Conservation (phyloP, 2,329 filamentous ascomycete genomes). For the Calcarisporium arbuscula region DNA sequence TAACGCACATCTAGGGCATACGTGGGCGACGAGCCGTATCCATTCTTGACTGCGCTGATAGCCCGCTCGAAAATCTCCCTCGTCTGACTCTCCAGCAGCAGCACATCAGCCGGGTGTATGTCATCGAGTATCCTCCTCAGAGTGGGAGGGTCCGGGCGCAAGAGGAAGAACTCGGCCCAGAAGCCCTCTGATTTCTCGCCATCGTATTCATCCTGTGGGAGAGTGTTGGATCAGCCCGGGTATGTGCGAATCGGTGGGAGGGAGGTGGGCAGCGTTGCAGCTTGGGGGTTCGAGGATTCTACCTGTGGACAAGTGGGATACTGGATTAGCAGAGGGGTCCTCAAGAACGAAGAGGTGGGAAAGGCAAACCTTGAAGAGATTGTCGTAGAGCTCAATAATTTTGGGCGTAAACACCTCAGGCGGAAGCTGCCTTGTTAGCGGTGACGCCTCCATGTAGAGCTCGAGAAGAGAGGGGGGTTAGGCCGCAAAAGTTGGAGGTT, state of each 20-base stretch:
- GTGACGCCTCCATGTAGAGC: slow-evolving; percentile 90
- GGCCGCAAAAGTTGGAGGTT: no score
- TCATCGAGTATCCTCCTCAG: slow-evolving; percentile 63
- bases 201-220: slow-evolving; percentile 53
- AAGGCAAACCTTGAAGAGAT: slow-evolving; percentile 63
- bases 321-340: slow-evolving; percentile 7
- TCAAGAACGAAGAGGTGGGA: slow-evolving; percentile 6
- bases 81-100: slow-evolving; percentile 71
- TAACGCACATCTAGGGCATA: slow-evolving; percentile 77
- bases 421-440: slow-evolving; percentile 84
- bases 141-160: slow-evolving; percentile 68
- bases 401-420: slow-evolving; percentile 92
- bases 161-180: slow-evolving; percentile 92
- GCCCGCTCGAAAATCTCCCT: slow-evolving; percentile 73
- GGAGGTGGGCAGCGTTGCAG: no score
- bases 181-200: slow-evolving; percentile 78
- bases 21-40: slow-evolving; percentile 56
- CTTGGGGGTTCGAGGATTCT: no score
- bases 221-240: slow-evolving; percentile 21
- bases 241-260: slow-evolving; percentile 11
- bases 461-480: no score
- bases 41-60: slow-evolving; percentile 60
- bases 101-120: slow-evolving; percentile 67
- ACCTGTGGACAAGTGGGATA: slow-evolving; percentile 2
- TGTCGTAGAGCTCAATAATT: slow-evolving; percentile 83